These are phyloP conservation scores for Microcyclospora pomicola DNA, from an alignment of 2,329 filamentous ascomycete genomes.

Conservation along the genomic window DNA sequence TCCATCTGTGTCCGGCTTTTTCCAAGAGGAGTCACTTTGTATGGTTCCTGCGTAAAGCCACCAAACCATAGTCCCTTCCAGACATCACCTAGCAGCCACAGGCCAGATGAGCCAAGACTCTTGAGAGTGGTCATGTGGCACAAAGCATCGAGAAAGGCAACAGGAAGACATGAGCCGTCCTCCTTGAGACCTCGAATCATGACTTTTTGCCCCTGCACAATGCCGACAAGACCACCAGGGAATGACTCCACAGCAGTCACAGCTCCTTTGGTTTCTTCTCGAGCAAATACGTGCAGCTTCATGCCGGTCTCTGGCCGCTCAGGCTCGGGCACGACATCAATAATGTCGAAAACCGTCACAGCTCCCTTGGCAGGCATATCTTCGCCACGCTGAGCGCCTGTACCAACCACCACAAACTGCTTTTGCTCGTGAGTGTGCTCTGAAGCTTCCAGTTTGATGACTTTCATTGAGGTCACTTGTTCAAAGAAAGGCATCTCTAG, in stretches of 20 bases:
- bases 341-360: constrained; percentile 83
- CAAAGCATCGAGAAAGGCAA: constrained; percentile 96
- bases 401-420: constrained; percentile 72
- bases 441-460: constrained; percentile 74
- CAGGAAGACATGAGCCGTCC: constrained; percentile 79
- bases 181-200: constrained; percentile 95
- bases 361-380: constrained; percentile 75
- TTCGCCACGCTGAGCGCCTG: constrained; percentile 74
- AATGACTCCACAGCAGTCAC: constrained; percentile 76
- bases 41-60: constrained; percentile 93
- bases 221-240: constrained; percentile 66
- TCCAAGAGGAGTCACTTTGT: constrained; percentile 84
- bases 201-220: constrained; percentile 93
- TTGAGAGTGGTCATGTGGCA: constrained; percentile 81
- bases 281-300: constrained; percentile 71
- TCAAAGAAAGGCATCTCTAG: constrained; percentile 62
- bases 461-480: constrained; percentile 66
- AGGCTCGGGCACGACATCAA: constrained; percentile 80
- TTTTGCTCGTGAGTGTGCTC: constrained; percentile 80
- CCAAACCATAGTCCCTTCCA: constrained; percentile 94
- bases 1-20: constrained; percentile 69
- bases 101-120: constrained; percentile 66
- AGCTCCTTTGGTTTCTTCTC: constrained; percentile 83
- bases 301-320: constrained; percentile 73
- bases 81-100: constrained; percentile 78